phyloP scores from a whole-genome alignment of 768 basidiomycete species.

The Suillus weaverae region DNA sequence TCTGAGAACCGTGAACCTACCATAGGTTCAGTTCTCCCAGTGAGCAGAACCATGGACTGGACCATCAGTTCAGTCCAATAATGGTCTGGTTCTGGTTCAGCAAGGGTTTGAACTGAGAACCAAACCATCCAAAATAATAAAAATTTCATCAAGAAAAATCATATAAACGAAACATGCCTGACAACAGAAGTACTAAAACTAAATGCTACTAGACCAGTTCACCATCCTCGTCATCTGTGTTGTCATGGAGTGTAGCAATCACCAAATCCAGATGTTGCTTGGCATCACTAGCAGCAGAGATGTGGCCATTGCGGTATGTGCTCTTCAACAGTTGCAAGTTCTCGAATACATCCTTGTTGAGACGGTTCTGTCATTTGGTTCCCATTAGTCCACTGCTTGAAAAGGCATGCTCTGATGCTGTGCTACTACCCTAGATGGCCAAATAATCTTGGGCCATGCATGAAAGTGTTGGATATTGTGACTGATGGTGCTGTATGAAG shows the following conservation, averaged over 20 bases:
- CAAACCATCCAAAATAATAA: not conserved
- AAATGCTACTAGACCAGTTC: not conserved
- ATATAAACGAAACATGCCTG: not conserved
- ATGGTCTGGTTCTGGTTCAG: too few species aligned
- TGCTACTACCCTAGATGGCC: slow-evolving; percentile 27
- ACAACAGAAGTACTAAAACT: too few species aligned
- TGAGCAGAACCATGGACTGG: not conserved
- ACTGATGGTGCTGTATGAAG: slow-evolving; percentile 1
- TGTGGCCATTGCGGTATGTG: slow-evolving; percentile 29
- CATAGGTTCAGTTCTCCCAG: too few species aligned
- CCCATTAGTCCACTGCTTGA: slow-evolving; percentile 28
- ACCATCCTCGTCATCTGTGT: not conserved
- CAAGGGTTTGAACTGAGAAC: not conserved
- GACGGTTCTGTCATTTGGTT: slow-evolving; percentile 18
- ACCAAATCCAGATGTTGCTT: not conserved
- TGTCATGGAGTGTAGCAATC: not conserved
- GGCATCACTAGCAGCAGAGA: slow-evolving; percentile 19
- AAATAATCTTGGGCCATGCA: slow-evolving; percentile 18
- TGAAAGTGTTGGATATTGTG: slow-evolving; percentile 18
- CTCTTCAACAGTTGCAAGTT: slow-evolving; percentile 22
- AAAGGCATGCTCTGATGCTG: slow-evolving; percentile 28
- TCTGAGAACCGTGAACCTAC: too few species aligned
- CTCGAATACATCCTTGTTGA: slow-evolving; percentile 25
- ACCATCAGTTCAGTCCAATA: not conserved
- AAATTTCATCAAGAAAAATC: not conserved